phyloP scores from a whole-genome alignment of 192 early-diverging fungal genomes.

The Backusella australiensis region DNA sequence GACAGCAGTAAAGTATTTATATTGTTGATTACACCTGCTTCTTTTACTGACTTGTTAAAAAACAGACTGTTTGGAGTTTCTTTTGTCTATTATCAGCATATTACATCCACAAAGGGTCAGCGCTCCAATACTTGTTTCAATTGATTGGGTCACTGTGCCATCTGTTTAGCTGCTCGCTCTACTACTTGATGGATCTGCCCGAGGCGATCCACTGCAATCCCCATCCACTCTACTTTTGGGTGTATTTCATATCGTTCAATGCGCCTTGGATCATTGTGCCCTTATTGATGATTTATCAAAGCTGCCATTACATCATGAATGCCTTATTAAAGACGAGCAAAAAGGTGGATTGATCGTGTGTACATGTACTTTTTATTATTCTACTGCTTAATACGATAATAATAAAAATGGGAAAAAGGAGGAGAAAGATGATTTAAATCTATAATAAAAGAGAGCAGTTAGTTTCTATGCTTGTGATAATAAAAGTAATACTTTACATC shows the following conservation, averaged over 20 bases:
- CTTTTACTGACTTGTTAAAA: conserved; percentile 31
- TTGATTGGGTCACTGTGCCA: conserved; percentile 65
- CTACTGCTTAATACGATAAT: neutral
- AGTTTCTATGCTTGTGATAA: neutral
- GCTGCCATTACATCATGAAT: neutral
- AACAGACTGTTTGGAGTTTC: conserved; percentile 55
- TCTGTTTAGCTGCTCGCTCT: conserved; percentile 81
- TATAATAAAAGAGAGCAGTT: neutral
- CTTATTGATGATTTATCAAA: neutral
- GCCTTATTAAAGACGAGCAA: neutral
- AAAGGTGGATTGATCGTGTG: neutral
- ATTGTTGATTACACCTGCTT: conserved; percentile 10
- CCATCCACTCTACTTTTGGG: conserved; percentile 81
- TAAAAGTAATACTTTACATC: conserved; percentile 45
- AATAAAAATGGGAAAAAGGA: neutral
- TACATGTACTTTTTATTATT: neutral
- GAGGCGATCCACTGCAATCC: conserved; percentile 69
- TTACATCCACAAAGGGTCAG: conserved; percentile 50
- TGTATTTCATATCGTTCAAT: conserved; percentile 89
- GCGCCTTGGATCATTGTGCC: conserved; percentile 72
- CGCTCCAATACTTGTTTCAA: conserved; percentile 56
- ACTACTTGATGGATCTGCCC: conserved; percentile 70
- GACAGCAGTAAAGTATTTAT: conserved; percentile 72
- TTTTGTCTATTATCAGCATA: conserved; percentile 55
- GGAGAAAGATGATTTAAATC: conserved; percentile 7